Evolutionary conservation across 1,284 basidiomycete species (phyloP), one percentile per base, ranked within the genome.

Genomic region (Phaffia rhodozyma): DNA sequence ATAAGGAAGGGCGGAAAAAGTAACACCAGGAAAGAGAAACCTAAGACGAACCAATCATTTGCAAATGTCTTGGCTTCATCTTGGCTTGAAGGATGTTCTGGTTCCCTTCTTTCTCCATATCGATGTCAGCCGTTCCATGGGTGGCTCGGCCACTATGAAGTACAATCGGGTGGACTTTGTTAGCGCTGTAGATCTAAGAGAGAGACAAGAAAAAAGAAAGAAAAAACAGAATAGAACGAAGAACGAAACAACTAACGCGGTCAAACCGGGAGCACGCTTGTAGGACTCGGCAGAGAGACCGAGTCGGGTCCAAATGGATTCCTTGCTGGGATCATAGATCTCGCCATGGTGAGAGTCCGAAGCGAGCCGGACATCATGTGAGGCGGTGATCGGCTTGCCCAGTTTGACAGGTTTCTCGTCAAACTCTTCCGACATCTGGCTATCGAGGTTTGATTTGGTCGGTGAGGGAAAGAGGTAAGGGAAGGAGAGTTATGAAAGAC

Each of bases 191-290:
- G n/a, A 25, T 30, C 21, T 32, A 52, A 51, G 34, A 29, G 58
- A 25, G 47, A 60, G n/a, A 20, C 29, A n/a, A 20, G 52, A 6
- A 13, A 20, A 32, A 25, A 18, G 20, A 30, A 62, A 38, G n/a
- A 13, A 58, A 13, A 58, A 56, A 51, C 29, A 55, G 51, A 43
- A 23, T 16, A 50, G n/a, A n/a, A n/a, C n/a, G 2, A 53, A 51
- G n/a, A n/a, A 58, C 20, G 32, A 34, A 27, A 49, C 54, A 20
- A 69, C 71, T 66, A 58, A 71, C 70, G 64, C 63, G 25, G 75
- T 76, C 3, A 71, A 62, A 32, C 75, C 76, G 0, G 78, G 78
- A 20, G 78, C 78, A 7, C 72, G 73, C 70, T 76, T 77, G 73
- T 76, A 78, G 43, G 72, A 75, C 69, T 77, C 75, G 18, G 68